phyloP scores from a whole-genome alignment of 2,329 filamentous ascomycete species.

The Aspergillus carbonarius region DNA sequence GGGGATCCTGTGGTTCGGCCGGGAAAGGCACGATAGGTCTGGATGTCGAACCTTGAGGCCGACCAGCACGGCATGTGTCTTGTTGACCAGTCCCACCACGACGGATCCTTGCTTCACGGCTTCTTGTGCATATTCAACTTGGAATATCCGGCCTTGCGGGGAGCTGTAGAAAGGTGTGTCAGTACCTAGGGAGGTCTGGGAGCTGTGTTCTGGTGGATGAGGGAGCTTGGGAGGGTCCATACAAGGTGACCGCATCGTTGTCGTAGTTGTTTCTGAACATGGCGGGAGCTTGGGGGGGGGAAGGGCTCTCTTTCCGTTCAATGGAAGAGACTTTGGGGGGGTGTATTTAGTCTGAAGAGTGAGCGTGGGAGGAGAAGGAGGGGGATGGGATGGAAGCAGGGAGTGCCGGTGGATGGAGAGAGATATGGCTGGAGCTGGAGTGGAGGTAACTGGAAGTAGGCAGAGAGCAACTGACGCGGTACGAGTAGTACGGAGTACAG shows the following conservation, averaged over 20 bases:
- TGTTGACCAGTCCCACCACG: slow-evolving; percentile 94
- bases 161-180: slow-evolving; percentile 60
- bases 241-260: slow-evolving; percentile 99
- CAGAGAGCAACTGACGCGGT: slow-evolving; percentile 38
- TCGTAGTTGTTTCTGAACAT: slow-evolving; percentile 99
- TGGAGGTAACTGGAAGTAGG: slow-evolving; percentile 4
- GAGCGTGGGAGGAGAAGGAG: slow-evolving; percentile 8
- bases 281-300: slow-evolving; percentile 15
- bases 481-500: too few relatives aligned
- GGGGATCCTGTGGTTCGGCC: background rate
- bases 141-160: slow-evolving; percentile 98
- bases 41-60: slow-evolving; percentile 76
- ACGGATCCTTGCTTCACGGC: slow-evolving; percentile 99
- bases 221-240: slow-evolving; percentile 45
- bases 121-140: slow-evolving; percentile 98
- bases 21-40: background rate
- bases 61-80: slow-evolving; percentile 93
- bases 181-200: slow-evolving; percentile 14
- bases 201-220: slow-evolving; percentile 14
- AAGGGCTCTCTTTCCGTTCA: background rate
- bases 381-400: background rate
- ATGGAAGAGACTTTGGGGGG: slow-evolving; percentile 8
- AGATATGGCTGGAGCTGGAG: slow-evolving; percentile 11
- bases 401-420: slow-evolving; percentile 12
- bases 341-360: slow-evolving; percentile 12